Conservation (phyloP, 2,329 filamentous ascomycete genomes). For the Penicillium occitanis region DNA sequence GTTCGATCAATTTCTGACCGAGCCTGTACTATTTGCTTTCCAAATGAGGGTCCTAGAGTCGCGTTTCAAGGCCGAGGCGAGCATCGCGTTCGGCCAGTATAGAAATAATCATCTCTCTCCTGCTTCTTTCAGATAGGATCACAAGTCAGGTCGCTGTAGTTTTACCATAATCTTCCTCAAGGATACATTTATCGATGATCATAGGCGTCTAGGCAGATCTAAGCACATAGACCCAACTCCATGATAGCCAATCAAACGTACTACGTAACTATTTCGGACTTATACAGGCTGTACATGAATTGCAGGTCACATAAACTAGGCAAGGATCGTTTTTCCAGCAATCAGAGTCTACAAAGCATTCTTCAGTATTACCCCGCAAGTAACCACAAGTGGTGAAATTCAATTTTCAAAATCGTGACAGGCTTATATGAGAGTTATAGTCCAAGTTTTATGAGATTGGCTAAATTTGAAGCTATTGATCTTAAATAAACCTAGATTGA, state of each 20-base stretch:
- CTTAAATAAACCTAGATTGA: background rate
- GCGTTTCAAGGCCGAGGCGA: slow-evolving; percentile 23
- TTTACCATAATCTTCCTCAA: background rate
- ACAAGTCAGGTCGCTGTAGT: background rate
- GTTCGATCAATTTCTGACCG: slow-evolving; percentile 21
- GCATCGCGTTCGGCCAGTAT: background rate
- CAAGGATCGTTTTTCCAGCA: slow-evolving; percentile 1
- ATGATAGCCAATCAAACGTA: background rate
- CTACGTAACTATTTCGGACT: background rate
- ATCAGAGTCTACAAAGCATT: slow-evolving; percentile 5
- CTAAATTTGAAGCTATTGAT: background rate
- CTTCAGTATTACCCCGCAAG: background rate
- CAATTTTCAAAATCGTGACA: background rate
- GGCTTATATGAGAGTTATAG: background rate
- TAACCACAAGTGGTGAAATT: background rate
- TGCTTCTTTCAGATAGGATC: background rate
- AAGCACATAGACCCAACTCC: background rate
- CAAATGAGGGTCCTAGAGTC: slow-evolving; percentile 22
- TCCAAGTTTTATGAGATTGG: background rate
- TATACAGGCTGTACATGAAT: background rate
- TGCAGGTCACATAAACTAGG: background rate
- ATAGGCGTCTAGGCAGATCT: background rate
- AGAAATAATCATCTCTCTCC: background rate
- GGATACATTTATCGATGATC: background rate
- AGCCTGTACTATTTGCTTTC: slow-evolving; percentile 26